Evolutionary conservation across 2,329 filamentous ascomycete genomes (phyloP), one percentile per base, ranked within the genome.

Genomic region (Dothideomycetes sp.): DNA sequence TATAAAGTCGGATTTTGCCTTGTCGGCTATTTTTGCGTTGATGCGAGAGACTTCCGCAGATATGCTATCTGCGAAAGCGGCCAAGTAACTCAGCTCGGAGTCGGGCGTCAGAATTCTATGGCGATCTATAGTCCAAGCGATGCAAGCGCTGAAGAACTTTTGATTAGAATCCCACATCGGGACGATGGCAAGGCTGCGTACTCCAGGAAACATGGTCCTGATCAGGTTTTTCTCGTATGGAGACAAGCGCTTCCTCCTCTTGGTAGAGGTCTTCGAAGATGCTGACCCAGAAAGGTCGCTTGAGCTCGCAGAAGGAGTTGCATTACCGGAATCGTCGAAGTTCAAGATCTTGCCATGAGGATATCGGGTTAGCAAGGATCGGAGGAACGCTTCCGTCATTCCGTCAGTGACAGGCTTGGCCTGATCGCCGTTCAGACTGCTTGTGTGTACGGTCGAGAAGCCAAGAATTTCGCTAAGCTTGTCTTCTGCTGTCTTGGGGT

Each of bases 1-100:
- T 11, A 73, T 62, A 16, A 73, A 68, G 5, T 69, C 68, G 0
- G 63, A 63, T 37, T 73, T 72, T 11, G 64, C 61, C 41, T 64
- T 63, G 30, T 71, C 67, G 9, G 61, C 57, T 5, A 54, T 53
- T 13, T 61, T 50, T 13, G 59, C 60, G 19, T 59, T 56, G 12
- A 65, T 50, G 1, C 63, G 49, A 6, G 58, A 52, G 7, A 64
- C 51, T 44, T 66, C 60, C 13, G 52, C 55, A 52, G 61, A 64
- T 23, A 64, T 54, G 37, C 53, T 63, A 32, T 61, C 60, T 12
- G 57, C 56, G 45, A 68, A 65, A 1, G 59, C 59, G 27, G 49
- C 33, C 48, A 69, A 38, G 63, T 67, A 49, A 59, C 65, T 37
- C 56, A 69, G 15, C 57, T 61, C 45, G 33, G 54, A 51, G 13